Evolutionary conservation across 257 asterid genomes (phyloP), one percentile per base, ranked within the genome.

Genomic region (Nicotiana tomentosiformis): DNA sequence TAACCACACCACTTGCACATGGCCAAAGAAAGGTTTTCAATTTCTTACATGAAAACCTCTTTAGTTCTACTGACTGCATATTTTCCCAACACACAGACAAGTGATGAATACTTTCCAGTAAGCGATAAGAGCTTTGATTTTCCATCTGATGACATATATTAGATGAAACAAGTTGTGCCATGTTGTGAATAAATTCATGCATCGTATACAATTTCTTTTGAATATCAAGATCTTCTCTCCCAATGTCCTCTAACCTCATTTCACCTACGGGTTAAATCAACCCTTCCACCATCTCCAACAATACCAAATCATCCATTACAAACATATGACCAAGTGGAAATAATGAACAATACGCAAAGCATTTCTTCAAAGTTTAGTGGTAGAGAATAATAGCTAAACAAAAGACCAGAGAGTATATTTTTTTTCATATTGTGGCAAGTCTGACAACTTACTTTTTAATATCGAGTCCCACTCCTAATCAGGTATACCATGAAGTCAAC

Each of bases 281-380:
- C 17, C 91, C 91, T 84, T 88, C 86, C 0, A 88, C 87, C 82
- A 88, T 85, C 93, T 91, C 88, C 9, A 78, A 29, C 53, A 83
- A 55, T 4, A 86, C 88, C 78, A 90, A 64, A 29, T 84, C 87
- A 37, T 83, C 83, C 37, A 77, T 76, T 69, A 80, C 80, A 62
- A 81, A 88, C 7, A 81, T 82, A 80, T 88, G 70, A 20, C 80
- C 65, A 26, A 35, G 66, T 1, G 90, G 89, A 49, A 90, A 90
- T 11, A 83, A 77, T 3, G 93, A 84, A 35, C 89, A 90, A 49
- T 90, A 88, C 4, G 86, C 87, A 87, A 88, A 88, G 77, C 88
- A 90, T 23, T 66, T 88, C 12, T 32, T 60, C 87, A 87, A 32
- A 69, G 8, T 87, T 88, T 30, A 82, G 9, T 0, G 90, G 89